phyloP scores from a whole-genome alignment of 164 flowering plant species.

The Brasenia schreberi region DNA sequence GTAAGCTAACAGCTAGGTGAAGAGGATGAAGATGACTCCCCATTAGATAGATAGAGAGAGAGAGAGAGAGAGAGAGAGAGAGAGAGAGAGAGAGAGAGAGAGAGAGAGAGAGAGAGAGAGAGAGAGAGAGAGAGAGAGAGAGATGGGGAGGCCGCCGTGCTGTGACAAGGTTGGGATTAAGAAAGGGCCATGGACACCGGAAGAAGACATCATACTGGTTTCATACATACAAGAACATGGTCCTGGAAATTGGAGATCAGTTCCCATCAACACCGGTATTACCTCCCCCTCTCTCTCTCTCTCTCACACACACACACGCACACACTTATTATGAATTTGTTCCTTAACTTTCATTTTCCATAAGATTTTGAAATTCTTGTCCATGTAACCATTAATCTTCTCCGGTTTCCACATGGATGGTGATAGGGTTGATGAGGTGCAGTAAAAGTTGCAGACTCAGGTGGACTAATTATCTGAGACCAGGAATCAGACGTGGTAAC shows the following conservation, averaged over 20 bases:
- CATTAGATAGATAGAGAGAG: too few species aligned
- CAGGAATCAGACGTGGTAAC: constrained; percentile 88
- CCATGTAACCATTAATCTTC: too few species aligned
- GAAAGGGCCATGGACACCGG: constrained; percentile 99
- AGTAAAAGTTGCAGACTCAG: constrained; percentile 95
- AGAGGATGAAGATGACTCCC: too few species aligned
- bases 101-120: constrained; percentile 1
- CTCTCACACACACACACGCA: not conserved
- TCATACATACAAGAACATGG: constrained; percentile 74
- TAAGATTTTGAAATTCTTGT: too few species aligned
- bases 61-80: too few species aligned
- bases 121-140: constrained; percentile 5
- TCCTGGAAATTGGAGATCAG: constrained; percentile 32
- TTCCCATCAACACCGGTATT: constrained; percentile 25
- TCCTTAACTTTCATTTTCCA: too few species aligned
- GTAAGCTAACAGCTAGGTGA: not conserved
- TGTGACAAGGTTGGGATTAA: constrained; percentile 78
- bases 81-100: too few species aligned
- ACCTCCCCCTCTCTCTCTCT: not conserved
- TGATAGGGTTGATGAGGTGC: constrained; percentile 67
- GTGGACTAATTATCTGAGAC: constrained; percentile 90
- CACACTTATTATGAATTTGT: too few species aligned
- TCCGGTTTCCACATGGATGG: too few species aligned
- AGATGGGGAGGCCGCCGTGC: constrained; percentile 74
- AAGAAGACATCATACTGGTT: constrained; percentile 42